These are phyloP conservation scores for Phaffomyces antillensis DNA, from an alignment of 805 yeast genomes.

Conservation along the genomic window DNA sequence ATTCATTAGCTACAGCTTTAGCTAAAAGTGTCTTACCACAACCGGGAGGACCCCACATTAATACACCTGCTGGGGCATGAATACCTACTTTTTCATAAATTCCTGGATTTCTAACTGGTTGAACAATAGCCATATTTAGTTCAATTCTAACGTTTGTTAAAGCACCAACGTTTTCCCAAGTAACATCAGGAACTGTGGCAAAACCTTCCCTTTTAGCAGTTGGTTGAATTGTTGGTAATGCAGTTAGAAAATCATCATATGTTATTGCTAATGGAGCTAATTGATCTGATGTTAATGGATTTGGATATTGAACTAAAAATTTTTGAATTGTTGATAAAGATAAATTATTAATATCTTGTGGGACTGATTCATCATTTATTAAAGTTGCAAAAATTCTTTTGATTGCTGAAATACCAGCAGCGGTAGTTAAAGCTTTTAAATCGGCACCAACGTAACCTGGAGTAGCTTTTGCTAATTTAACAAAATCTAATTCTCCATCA, in stretches of 20 bases:
- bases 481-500: constrained; percentile 63
- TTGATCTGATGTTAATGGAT: constrained; percentile 70
- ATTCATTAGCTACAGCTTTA: constrained; percentile 96
- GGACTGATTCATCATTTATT: constrained; percentile 24
- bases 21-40: constrained; percentile 96
- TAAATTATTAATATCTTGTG: constrained; percentile 24
- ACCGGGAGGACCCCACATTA: constrained; percentile 99
- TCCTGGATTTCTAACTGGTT: constrained; percentile 91
- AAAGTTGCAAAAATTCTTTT: constrained; percentile 75
- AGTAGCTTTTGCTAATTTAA: constrained; percentile 77
- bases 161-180: constrained; percentile 96
- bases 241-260: constrained; percentile 72
- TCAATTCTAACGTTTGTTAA: constrained; percentile 74
- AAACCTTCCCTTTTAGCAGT: constrained; percentile 97
- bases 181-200: constrained; percentile 96
- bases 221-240: constrained; percentile 91
- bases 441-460: constrained; percentile 99
- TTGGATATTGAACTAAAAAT: constrained; percentile 69
- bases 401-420: constrained; percentile 92
- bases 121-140: constrained; percentile 94
- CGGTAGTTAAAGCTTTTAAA: constrained; percentile 85
- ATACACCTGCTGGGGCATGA: constrained; percentile 92
- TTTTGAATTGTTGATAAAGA: constrained; percentile 57
- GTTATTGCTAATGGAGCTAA: constrained; percentile 69
- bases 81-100: constrained; percentile 86